Conservation (phyloP, 306 rosid genomes). For the Casuarina equisetifolia region DNA sequence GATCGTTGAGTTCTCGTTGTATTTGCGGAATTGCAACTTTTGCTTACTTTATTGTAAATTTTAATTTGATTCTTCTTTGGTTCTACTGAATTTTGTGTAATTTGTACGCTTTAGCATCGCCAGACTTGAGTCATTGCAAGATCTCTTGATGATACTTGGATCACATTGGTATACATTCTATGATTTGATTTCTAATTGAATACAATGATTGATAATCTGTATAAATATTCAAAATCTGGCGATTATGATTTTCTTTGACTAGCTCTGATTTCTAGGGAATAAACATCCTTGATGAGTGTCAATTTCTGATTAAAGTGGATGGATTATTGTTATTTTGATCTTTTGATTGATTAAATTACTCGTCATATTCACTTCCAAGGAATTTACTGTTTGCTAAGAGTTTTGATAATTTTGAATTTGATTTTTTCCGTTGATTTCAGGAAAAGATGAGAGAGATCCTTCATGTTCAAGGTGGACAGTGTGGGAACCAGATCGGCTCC, state of each 20-base stretch:
- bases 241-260: background rate
- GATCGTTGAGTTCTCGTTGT: background rate
- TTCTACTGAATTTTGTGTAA: background rate
- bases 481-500: constrained; percentile 65
- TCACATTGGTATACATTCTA: background rate
- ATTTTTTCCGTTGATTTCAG: constrained; percentile 22
- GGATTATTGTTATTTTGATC: background rate
- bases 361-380: background rate
- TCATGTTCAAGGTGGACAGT: constrained; percentile 63
- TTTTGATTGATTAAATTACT: background rate
- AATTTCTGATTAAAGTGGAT: background rate
- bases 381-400: background rate
- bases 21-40: too few relatives aligned
- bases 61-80: background rate
- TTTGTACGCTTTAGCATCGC: background rate
- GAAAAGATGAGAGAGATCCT: constrained; percentile 60
- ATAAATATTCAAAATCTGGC: background rate
- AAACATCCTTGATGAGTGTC: background rate
- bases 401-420: constrained; percentile 18
- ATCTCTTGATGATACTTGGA: background rate
- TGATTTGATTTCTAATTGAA: background rate
- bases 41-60: background rate
- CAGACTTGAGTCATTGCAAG: background rate
- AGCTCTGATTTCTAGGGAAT: background rate
- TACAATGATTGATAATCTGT: background rate